These are phyloP conservation scores for Ilyonectria sp. DNA, from an alignment of 2,329 filamentous ascomycete genomes.

Conservation along the genomic window DNA sequence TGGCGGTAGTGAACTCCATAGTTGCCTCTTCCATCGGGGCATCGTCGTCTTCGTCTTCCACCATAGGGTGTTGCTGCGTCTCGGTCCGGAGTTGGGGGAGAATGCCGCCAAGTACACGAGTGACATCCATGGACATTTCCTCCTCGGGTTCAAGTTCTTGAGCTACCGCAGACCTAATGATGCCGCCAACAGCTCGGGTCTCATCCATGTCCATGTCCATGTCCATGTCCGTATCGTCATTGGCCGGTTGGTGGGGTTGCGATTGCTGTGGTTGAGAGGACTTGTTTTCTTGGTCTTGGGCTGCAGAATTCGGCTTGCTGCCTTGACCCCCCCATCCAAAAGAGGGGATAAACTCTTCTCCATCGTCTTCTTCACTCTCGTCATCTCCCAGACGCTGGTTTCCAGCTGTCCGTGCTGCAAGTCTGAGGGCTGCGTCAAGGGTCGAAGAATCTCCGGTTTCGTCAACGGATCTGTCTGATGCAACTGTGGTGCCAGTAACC, in stretches of 20 bases:
- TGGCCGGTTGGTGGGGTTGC: slow-evolving; percentile 34
- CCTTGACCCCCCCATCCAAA: slow-evolving; percentile 81
- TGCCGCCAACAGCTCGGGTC: slow-evolving; percentile 70
- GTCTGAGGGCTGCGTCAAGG: slow-evolving; percentile 82
- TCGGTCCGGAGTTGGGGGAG: slow-evolving; percentile 61
- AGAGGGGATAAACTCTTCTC: slow-evolving; percentile 81
- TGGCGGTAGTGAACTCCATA: slow-evolving; percentile 88
- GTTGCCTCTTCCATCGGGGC: slow-evolving; percentile 60
- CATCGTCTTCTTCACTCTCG: slow-evolving; percentile 64
- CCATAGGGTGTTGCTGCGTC: slow-evolving; percentile 33
- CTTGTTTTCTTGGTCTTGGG: slow-evolving; percentile 60
- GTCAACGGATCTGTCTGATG: slow-evolving; percentile 71
- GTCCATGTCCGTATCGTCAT: slow-evolving; percentile 55
- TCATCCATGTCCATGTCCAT: slow-evolving; percentile 68
- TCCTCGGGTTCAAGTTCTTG: slow-evolving; percentile 64
- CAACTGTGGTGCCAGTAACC: slow-evolving; percentile 77
- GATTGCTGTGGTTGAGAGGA: slow-evolving; percentile 41
- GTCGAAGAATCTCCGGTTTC: slow-evolving; percentile 78
- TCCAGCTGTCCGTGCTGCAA: slow-evolving; percentile 82
- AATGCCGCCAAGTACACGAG: slow-evolving; percentile 85
- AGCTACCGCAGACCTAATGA: slow-evolving; percentile 62
- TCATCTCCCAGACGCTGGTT: slow-evolving; percentile 76
- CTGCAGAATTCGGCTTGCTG: slow-evolving; percentile 48
- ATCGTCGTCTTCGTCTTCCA: slow-evolving; percentile 52
- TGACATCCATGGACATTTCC: slow-evolving; percentile 96